Evolutionary conservation across 2,329 filamentous ascomycete species (phyloP).

Genomic region (Botrytis aclada): DNA sequence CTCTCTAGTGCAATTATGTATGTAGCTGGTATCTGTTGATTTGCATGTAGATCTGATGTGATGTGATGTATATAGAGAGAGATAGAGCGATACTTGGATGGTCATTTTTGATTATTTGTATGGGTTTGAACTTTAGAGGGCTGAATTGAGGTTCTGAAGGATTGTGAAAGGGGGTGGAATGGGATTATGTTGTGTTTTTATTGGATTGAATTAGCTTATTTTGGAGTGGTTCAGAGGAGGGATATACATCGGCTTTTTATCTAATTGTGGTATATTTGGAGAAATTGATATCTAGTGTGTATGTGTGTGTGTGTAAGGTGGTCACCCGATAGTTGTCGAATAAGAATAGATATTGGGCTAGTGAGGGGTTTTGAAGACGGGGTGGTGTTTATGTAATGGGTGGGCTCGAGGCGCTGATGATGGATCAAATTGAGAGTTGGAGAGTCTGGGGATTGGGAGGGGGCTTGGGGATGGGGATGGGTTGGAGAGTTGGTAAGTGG

Average conservation of each 20-base stretch:
- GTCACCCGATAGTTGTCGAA: neutral
- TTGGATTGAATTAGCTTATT: neutral
- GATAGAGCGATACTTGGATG: neutral
- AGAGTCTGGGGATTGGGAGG: neutral
- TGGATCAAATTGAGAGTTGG: neutral
- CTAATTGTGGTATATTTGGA: neutral
- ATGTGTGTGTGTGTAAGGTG: neutral
- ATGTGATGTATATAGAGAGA: no score
- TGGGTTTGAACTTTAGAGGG: neutral
- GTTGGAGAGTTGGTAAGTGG: neutral
- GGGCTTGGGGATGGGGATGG: neutral
- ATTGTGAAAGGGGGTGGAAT: no score
- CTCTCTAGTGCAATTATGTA: neutral
- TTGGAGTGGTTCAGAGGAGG: neutral
- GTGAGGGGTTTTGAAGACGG: no score
- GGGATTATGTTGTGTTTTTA: neutral
- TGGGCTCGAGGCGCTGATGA: neutral
- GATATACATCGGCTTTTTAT: neutral
- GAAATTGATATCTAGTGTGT: neutral
- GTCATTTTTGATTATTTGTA: neutral
- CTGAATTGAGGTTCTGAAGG: no score
- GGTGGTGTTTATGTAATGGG: neutral
- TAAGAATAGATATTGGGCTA: no score
- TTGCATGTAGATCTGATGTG: neutral
- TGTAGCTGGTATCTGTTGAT: neutral